Evolutionary conservation across 495 filamentous ascomycete genomes (phyloP), one percentile per base, ranked within the genome.

Genomic region (Bombardia bombarda): DNA sequence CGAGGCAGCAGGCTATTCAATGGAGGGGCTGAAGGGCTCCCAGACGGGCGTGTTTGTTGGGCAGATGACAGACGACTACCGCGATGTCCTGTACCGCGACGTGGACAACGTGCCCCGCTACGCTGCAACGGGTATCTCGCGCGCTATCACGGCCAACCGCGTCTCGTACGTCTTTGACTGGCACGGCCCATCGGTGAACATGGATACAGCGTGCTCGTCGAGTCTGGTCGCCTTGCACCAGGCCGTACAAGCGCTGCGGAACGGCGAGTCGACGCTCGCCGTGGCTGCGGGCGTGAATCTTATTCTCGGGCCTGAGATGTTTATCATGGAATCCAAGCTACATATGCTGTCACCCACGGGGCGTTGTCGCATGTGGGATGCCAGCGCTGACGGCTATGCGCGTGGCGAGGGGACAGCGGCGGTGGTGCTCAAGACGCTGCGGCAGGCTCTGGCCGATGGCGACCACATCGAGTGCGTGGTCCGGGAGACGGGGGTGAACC

Each of bases 41-140:
- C 18, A 40, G 16, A 47, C 31, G 2, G 44, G 24, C 7, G 21
- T 86, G 84, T 0, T 79, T 85, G 49, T 73, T 78, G 34, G 84
- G 81, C 82, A 83, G 4, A 78, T 65, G 50, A 74, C 81, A 13
- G 74, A 84, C 55, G 71, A 85, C 3, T 79, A 88, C 36, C 85
- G 83, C 12, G 82, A 83, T 2, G 38, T 42, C 7, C 33, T 26
- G 4, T 20, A 48, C 25, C 39, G 28, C 6, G 39, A 25, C 39
- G 9, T 31, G n/a, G 25, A 31, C 16, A 35, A 41, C 0, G 18
- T 45, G 3, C 57, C 58, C 1, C 44, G 20, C 2, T 60, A 65
- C 39, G 34, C 48, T 4, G 55, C 53, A 1, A 66, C 63, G 0
- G 65, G 65, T 4, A 46, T 40, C 1, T 39, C 42, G 5, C 40